Conservation (phyloP, 805 yeast genomes). For the Kuraishia floccosa region DNA sequence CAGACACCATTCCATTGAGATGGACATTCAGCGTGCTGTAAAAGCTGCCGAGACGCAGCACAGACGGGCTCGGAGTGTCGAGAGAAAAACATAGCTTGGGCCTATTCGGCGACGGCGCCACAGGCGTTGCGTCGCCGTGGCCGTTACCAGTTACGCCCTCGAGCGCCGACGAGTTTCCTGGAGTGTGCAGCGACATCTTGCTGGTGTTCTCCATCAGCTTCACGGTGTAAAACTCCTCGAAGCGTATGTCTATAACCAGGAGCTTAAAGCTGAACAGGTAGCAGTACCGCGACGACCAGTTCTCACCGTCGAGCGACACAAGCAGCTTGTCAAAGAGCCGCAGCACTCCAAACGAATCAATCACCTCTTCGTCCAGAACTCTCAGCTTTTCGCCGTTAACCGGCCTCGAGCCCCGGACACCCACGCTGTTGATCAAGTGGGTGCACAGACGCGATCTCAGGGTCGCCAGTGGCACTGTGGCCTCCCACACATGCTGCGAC, state of each 20-base stretch:
- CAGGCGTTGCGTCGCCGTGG: too few species aligned
- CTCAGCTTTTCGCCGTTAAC: neutral
- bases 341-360: conserved; percentile 16
- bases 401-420: neutral
- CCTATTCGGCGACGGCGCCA: too few species aligned
- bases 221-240: conserved; percentile 3
- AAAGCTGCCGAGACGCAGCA: neutral
- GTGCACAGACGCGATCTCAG: neutral
- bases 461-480: neutral
- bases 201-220: neutral
- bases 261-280: conserved; percentile 16
- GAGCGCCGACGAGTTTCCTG: neutral
- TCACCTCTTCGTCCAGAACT: conserved; percentile 3
- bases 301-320: conserved; percentile 2
- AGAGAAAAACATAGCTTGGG: too few species aligned
- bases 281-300: conserved; percentile 11
- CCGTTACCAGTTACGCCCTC: too few species aligned
- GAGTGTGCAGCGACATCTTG: neutral
- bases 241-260: conserved; percentile 7
- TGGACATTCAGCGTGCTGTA: neutral
- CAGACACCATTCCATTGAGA: neutral
- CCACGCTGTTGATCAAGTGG: neutral
- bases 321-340: conserved; percentile 15
- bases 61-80: neutral
- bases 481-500: neutral